These are phyloP conservation scores for Coemansia sp. DNA, from an alignment of 371 early-diverging fungal genomes.

Conservation along the genomic window DNA sequence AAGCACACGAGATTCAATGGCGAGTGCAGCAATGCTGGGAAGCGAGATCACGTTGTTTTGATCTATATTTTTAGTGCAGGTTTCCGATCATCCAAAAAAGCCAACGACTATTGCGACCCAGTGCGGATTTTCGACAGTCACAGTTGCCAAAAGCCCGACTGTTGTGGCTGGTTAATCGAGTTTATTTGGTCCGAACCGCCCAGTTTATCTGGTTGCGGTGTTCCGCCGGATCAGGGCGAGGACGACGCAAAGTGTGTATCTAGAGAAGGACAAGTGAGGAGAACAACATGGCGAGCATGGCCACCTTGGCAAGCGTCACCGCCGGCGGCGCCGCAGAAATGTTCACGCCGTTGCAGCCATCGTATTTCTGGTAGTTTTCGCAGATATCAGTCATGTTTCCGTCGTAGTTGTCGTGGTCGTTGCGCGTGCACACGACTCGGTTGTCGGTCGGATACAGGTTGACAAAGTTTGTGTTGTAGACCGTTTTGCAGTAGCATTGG, in stretches of 20 bases:
- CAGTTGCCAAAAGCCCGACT: too few species aligned
- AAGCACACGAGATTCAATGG: too few species aligned
- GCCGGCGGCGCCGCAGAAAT: conserved; percentile 14
- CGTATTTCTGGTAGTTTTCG: conserved; percentile 39
- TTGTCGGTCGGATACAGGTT: conserved; percentile 15
- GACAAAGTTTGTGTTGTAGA: conserved; percentile 42
- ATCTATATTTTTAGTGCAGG: too few species aligned
- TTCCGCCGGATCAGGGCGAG: too few species aligned
- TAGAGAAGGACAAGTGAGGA: conserved; percentile 19
- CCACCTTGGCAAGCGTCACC: conserved; percentile 35
- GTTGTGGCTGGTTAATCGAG: too few species aligned
- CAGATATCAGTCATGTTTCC: conserved; percentile 27
- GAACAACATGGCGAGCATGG: conserved; percentile 31
- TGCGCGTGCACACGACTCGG: conserved; percentile 36
- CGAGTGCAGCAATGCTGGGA: too few species aligned
- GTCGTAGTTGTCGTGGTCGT: conserved; percentile 22
- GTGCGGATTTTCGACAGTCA: too few species aligned
- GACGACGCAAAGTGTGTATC: neutral
- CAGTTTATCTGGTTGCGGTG: too few species aligned
- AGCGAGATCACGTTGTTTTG: too few species aligned
- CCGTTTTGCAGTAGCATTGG: conserved; percentile 49
- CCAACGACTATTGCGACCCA: too few species aligned
- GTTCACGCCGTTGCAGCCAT: conserved; percentile 31
- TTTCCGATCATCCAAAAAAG: too few species aligned
- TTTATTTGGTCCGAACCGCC: too few species aligned